Evolutionary conservation across 2,329 filamentous ascomycete genomes (phyloP), one percentile per base, ranked within the genome.

Genomic region (Ustulina deusta): DNA sequence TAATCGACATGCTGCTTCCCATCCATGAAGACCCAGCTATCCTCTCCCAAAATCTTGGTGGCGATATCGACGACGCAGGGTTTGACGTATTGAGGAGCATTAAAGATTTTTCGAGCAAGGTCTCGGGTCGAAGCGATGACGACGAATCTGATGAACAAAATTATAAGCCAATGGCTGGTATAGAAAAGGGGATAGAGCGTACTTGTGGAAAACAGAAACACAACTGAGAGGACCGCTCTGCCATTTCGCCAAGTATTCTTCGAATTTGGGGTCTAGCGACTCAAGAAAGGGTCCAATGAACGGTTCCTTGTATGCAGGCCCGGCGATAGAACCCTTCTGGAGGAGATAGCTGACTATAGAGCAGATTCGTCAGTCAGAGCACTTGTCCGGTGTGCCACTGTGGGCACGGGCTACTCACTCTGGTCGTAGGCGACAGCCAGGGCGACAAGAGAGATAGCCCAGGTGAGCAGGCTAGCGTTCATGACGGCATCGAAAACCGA

Each of bases 151-250:
- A 32, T 11, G 29, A 40, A 27, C 36, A 2, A 22, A 40, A 51
- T 57, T 67, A 60, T 71, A n/a, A 63, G 48, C 40, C 4, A 42
- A 61, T 49, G 65, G 46, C 38, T 10, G 40, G 49, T 6, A 15
- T 25, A 32, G 15, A 22, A 34, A 63, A 29, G 32, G 6, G 11
- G 34, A 20, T 9, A 7, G 11, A 32, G 77, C 89, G 74, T 88
- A 97, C 93, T 98, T 99, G 89, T 99, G 96, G 85, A 99, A 99
- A 76, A 99, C 94, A 2, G 94, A 97, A 69, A 99, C 96, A 78
- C 96, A 99, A 85, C 94, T 97, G 74, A 99, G 85, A 55, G 93
- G 91, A 54, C 93, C 96, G 77, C 93, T 97, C 75, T 87, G 81
- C 96, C 96, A 99, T 86, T 98, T 97, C 69, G 87, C 90, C 79